These are phyloP conservation scores for Favolaschia claudopus DNA, from an alignment of 768 basidiomycete species.

Conservation along the genomic window DNA sequence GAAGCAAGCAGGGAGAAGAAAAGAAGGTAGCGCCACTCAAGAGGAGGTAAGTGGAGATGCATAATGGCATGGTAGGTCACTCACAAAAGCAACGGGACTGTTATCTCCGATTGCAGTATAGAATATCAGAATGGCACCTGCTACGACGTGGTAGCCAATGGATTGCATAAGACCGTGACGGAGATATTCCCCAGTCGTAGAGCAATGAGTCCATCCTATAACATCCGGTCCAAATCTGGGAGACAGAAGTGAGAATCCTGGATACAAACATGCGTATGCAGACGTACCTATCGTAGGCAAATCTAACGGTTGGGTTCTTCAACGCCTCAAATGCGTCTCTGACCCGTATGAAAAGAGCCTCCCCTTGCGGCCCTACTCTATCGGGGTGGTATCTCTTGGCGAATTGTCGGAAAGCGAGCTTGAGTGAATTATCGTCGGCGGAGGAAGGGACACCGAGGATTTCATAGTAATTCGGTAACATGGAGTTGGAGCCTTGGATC, in stretches of 20 bases:
- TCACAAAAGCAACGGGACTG: slow-evolving; percentile 70
- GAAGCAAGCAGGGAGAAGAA: slow-evolving; percentile 65
- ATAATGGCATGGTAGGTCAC: slow-evolving; percentile 38
- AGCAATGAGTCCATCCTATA: slow-evolving; percentile 69
- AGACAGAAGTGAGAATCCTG: background rate
- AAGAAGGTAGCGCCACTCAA: slow-evolving; percentile 83
- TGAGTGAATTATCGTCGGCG: slow-evolving; percentile 74
- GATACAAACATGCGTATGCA: background rate
- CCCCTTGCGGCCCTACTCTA: slow-evolving; percentile 63
- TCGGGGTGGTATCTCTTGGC: slow-evolving; percentile 83
- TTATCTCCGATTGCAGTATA: slow-evolving; percentile 67
- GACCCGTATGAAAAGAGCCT: slow-evolving; percentile 71
- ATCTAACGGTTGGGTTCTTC: slow-evolving; percentile 77
- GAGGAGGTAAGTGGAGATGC: slow-evolving; percentile 7
- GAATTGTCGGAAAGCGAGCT: slow-evolving; percentile 77
- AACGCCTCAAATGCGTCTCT: slow-evolving; percentile 81
- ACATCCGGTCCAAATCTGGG: slow-evolving; percentile 81
- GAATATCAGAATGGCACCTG: slow-evolving; percentile 64
- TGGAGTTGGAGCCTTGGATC: slow-evolving; percentile 58
- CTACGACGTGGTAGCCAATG: slow-evolving; percentile 71
- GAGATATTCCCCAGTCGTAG: slow-evolving; percentile 75
- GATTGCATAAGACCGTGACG: slow-evolving; percentile 68
- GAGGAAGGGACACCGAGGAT: slow-evolving; percentile 67
- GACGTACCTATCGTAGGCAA: slow-evolving; percentile 85
- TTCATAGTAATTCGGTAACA: slow-evolving; percentile 81